Evolutionary conservation across 2,329 filamentous ascomycete species (phyloP).

Genomic region (Beauveria sp.): DNA sequence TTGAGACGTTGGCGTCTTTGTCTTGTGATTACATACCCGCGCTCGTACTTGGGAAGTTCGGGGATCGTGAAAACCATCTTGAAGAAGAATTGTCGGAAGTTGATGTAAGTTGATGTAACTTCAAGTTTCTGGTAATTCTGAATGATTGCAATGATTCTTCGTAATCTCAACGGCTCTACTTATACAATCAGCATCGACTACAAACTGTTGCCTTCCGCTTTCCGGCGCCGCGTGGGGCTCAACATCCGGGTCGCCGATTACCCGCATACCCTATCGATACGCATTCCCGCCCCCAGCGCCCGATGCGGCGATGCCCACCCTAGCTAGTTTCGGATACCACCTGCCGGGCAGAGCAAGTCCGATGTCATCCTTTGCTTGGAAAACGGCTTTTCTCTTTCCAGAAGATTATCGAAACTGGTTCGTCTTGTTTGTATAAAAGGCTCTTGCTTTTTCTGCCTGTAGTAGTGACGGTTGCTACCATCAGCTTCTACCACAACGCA

Average conservation of each 20-base stretch:
- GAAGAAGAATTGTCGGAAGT: not conserved
- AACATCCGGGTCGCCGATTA: not conserved
- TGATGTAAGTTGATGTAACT: not conserved
- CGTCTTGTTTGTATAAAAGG: not conserved
- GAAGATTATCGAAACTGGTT: too few species aligned
- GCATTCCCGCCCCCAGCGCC: not conserved
- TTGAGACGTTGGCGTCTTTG: not conserved
- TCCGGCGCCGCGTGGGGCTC: not conserved
- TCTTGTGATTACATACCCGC: not conserved
- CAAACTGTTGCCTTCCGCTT: not conserved
- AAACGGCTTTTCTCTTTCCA: too few species aligned
- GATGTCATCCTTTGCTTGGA: too few species aligned
- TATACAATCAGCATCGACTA: not conserved
- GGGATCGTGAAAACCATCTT: slow-evolving; percentile 9
- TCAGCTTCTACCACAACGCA: not conserved
- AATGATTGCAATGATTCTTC: not conserved
- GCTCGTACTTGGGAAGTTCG: slow-evolving; percentile 9
- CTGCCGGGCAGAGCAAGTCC: too few species aligned
- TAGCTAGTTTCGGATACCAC: too few species aligned
- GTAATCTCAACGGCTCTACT: not conserved
- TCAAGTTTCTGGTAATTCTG: not conserved
- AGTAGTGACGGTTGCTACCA: not conserved
- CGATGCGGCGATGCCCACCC: not conserved
- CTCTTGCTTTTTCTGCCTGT: not conserved
- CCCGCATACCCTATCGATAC: slow-evolving; percentile 7